phyloP scores from a whole-genome alignment of 768 basidiomycete species.

The Leccinum disarticulatum region DNA sequence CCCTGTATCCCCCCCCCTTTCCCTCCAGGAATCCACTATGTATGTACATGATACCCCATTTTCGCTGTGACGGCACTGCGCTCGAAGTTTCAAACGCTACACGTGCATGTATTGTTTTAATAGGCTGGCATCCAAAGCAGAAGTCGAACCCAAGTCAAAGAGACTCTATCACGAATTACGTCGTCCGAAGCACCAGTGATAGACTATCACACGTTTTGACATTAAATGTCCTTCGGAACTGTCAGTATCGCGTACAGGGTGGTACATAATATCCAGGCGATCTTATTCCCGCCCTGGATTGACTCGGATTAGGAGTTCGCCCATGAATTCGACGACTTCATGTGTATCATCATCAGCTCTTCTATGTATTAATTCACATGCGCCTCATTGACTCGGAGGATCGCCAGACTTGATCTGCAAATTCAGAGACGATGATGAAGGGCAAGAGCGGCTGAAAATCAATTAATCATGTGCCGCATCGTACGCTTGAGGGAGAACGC shows the following conservation, averaged over 20 bases:
- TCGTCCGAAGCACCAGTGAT: slow-evolving; percentile 2
- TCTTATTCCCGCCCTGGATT: slow-evolving; percentile 5
- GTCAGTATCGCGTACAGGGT: slow-evolving; percentile 8
- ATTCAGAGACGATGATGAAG: slow-evolving; percentile 6
- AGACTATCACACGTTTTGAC: slow-evolving; percentile 10
- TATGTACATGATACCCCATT: not conserved
- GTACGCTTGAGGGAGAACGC: slow-evolving; percentile 6
- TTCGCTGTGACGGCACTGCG: not conserved
- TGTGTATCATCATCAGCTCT: slow-evolving; percentile 8
- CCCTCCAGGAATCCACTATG: slow-evolving; percentile 5
- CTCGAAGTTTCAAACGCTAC: too few species aligned
- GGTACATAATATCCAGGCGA: slow-evolving; percentile 1
- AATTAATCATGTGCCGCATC: slow-evolving; percentile 9
- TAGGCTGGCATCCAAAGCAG: slow-evolving; percentile 11
- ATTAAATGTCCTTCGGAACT: not conserved
- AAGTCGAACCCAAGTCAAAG: slow-evolving; percentile 9
- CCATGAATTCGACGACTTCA: slow-evolving; percentile 16
- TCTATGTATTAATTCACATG: slow-evolving; percentile 8
- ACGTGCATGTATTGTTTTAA: not conserved
- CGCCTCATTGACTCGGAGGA: slow-evolving; percentile 13
- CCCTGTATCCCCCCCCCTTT: slow-evolving; percentile 2
- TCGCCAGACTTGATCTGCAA: slow-evolving; percentile 10
- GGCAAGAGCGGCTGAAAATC: slow-evolving; percentile 11
- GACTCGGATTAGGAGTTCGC: slow-evolving; percentile 1
- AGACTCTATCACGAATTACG: slow-evolving; percentile 6